These are phyloP conservation scores for Rhizoctonia solani DNA, from an alignment of 1,284 basidiomycete species.

Conservation along the genomic window DNA sequence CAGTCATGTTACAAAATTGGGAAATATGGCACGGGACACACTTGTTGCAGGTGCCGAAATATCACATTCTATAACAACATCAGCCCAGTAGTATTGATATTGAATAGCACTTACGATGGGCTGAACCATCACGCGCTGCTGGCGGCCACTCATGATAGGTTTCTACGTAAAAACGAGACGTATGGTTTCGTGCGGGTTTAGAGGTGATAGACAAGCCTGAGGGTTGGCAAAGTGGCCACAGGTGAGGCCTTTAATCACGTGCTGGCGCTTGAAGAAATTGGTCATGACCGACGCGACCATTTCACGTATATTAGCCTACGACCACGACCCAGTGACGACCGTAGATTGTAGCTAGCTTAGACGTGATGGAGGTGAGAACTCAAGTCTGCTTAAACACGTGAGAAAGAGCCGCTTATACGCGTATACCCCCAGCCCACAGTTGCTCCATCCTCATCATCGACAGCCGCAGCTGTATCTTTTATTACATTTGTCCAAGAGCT, in stretches of 20 bases:
- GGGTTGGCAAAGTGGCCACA: slow-evolving; percentile 2
- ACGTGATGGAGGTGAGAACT: slow-evolving; percentile 28
- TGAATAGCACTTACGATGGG: slow-evolving; percentile 75
- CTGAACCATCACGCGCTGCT: slow-evolving; percentile 96
- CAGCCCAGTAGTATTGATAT: no score
- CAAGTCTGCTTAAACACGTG: neutral
- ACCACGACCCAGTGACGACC: neutral
- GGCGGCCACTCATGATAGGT: slow-evolving; percentile 81
- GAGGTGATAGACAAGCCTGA: neutral
- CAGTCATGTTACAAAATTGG: neutral
- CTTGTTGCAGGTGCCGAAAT: slow-evolving; percentile 92
- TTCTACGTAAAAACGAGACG: neutral
- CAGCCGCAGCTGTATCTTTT: slow-evolving; percentile 96
- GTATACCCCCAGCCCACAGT: slow-evolving; percentile 19
- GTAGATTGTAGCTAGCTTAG: neutral
- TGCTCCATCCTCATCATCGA: slow-evolving; percentile 50
- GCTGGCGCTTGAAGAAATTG: slow-evolving; percentile 24
- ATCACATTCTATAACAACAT: slow-evolving; percentile 83
- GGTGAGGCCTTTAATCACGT: slow-evolving; percentile 17
- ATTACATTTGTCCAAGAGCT: slow-evolving; percentile 99
- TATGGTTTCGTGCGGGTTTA: neutral
- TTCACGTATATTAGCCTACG: slow-evolving; percentile 6
- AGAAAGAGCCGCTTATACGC: neutral
- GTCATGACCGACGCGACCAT: slow-evolving; percentile 30
- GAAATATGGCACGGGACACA: slow-evolving; percentile 7